A percentile compares a stretch with the other conserved stretches of the same genome.
Evolutionary conservation across 1,139 yeast genomes (phyloP).

Genomic region (Diutina siamensis): DNA sequence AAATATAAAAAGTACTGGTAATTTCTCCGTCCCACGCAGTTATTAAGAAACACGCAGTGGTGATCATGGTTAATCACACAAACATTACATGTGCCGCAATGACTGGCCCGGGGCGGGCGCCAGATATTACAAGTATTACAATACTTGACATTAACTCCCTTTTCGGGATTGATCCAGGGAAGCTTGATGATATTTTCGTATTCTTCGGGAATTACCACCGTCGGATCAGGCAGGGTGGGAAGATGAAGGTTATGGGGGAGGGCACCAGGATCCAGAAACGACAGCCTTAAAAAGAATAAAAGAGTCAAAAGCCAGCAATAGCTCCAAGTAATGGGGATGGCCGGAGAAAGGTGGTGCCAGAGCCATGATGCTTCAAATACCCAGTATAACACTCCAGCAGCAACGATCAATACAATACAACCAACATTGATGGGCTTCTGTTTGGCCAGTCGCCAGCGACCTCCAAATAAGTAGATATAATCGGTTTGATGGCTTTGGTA

Average conservation of each 20-base stretch:
- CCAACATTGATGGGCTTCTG: constrained; percentile 24
- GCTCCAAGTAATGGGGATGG: constrained; percentile 42
- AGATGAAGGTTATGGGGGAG: constrained; percentile 61
- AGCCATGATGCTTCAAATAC: constrained; percentile 39
- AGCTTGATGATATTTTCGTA: constrained; percentile 46
- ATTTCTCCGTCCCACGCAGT: constrained; percentile 28
- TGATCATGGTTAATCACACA: constrained; percentile 36
- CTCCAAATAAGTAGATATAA: constrained; percentile 48
- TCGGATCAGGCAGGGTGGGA: constrained; percentile 17
- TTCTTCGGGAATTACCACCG: constrained; percentile 40
- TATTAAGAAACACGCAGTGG: constrained; percentile 28
- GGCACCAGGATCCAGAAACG: constrained; percentile 60
- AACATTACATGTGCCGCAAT: constrained; percentile 31
- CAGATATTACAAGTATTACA: constrained; percentile 37
- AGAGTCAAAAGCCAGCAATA: constrained; percentile 45
- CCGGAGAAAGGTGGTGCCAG: constrained; percentile 49
- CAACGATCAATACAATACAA: constrained; percentile 23
- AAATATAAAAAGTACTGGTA: constrained; percentile 32
- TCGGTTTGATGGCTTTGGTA: constrained; percentile 24
- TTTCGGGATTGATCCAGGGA: constrained; percentile 26
- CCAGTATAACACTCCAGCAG: constrained; percentile 39
- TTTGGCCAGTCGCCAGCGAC: constrained; percentile 39
- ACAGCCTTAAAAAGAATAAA: constrained; percentile 39
- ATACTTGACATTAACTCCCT: constrained; percentile 32
- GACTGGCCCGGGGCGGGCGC: constrained; percentile 35